Evolutionary conservation across 306 rosid species (phyloP).

Genomic region (Canavalia gladiata): DNA sequence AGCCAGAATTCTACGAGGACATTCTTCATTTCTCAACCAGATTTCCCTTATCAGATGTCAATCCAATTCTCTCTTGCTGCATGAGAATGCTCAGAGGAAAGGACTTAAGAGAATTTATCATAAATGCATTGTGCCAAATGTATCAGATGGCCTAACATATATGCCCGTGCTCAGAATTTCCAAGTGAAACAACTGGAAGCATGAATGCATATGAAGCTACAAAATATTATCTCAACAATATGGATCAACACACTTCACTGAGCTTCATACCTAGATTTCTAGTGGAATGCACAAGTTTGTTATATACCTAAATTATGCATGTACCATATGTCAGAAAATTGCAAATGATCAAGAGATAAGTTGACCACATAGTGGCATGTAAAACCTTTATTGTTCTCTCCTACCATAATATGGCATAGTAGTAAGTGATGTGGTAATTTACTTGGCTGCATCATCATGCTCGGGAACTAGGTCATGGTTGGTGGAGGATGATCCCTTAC

Average conservation of each 20-base stretch:
- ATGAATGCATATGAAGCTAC: slow-evolving; percentile 30
- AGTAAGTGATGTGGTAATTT: slow-evolving; percentile 47
- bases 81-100: slow-evolving; percentile 19
- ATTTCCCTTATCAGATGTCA: not conserved
- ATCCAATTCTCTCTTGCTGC: slow-evolving; percentile 9
- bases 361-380: slow-evolving; percentile 57
- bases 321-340: slow-evolving; percentile 51
- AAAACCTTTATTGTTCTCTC: slow-evolving; percentile 62
- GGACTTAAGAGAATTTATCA: not conserved
- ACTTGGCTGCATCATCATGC: slow-evolving; percentile 55
- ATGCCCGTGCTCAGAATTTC: slow-evolving; percentile 13
- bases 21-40: slow-evolving; percentile 12
- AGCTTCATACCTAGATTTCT: slow-evolving; percentile 37
- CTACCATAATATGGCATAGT: slow-evolving; percentile 39
- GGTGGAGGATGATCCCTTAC: slow-evolving; percentile 52
- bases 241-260: slow-evolving; percentile 24
- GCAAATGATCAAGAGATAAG: slow-evolving; percentile 49
- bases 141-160: not conserved
- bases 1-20: not conserved
- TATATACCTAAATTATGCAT: slow-evolving; percentile 44
- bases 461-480: slow-evolving; percentile 51
- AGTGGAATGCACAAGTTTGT: slow-evolving; percentile 40
- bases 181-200: slow-evolving; percentile 31
- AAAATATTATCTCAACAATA: slow-evolving; percentile 19
- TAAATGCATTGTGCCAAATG: not conserved